Percentiles rank a stretch among this genome's conserved stretches.
These are phyloP conservation scores for Ceratocystis alfenasii DNA, from an alignment of 2,329 filamentous ascomycete species.

Conservation along the genomic window DNA sequence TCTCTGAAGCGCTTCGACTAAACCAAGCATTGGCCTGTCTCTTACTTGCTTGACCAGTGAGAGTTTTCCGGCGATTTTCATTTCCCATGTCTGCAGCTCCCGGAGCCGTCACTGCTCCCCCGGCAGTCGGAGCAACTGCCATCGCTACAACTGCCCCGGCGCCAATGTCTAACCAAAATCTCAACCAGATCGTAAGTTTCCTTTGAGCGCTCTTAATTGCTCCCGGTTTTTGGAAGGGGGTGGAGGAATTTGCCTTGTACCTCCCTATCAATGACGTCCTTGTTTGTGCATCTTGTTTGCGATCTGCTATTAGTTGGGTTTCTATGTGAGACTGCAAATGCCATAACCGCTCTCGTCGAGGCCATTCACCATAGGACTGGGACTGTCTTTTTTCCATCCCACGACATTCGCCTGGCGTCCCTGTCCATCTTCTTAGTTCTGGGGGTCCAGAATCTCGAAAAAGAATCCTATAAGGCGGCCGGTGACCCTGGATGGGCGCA, in stretches of 20 bases:
- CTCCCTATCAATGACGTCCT: neutral
- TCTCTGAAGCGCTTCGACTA: neutral
- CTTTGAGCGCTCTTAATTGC: neutral
- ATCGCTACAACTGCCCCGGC: slow-evolving; percentile 26
- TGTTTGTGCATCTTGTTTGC: neutral
- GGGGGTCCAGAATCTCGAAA: neutral
- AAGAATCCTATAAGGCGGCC: neutral
- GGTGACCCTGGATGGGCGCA: neutral
- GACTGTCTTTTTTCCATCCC: neutral
- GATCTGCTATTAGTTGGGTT: neutral
- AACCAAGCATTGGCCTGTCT: neutral
- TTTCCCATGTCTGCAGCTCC: slow-evolving; percentile 22
- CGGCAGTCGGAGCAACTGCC: slow-evolving; percentile 23
- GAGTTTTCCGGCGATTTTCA: neutral
- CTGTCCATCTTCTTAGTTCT: too few species aligned
- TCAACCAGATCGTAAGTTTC: slow-evolving; percentile 83
- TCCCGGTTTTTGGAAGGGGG: neutral
- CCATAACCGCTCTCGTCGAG: neutral
- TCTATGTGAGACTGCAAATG: neutral
- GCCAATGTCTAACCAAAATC: slow-evolving; percentile 68
- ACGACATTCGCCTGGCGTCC: neutral
- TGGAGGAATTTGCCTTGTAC: neutral
- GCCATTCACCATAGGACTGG: neutral
- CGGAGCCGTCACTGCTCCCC: slow-evolving; percentile 23
- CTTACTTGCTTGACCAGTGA: neutral